A percentile compares a stretch with the other conserved stretches of the same genome.
Evolutionary conservation across 1,139 yeast species (phyloP).

Genomic region (Suhomyces wounanorum): DNA sequence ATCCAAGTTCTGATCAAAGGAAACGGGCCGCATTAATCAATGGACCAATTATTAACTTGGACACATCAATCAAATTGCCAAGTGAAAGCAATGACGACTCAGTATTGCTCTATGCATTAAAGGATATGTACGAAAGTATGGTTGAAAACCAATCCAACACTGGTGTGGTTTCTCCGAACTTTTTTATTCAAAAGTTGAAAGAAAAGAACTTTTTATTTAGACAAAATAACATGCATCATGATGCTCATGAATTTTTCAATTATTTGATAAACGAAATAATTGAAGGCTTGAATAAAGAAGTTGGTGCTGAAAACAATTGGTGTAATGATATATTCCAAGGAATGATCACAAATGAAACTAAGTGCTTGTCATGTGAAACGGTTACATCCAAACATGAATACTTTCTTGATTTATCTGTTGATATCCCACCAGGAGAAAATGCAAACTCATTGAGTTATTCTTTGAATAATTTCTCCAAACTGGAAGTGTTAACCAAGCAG

Average conservation of each 20-base stretch:
- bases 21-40: conserved; percentile 76
- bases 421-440: conserved; percentile 70
- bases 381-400: conserved; percentile 81
- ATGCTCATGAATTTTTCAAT: conserved; percentile 94
- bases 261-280: conserved; percentile 80
- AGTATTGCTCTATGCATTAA: conserved; percentile 69
- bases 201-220: conserved; percentile 82
- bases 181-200: conserved; percentile 73
- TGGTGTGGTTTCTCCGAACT: conserved; percentile 84
- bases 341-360: conserved; percentile 79
- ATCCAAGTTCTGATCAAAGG: conserved; percentile 70
- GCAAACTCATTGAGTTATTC: conserved; percentile 70
- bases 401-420: conserved; percentile 84
- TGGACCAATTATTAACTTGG: conserved; percentile 86
- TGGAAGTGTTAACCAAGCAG: conserved; percentile 81
- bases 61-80: conserved; percentile 53
- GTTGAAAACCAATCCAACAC: conserved; percentile 66
- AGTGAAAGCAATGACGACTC: conserved; percentile 50
- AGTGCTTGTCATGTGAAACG: conserved; percentile 89
- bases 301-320: conserved; percentile 45
- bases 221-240: conserved; percentile 90
- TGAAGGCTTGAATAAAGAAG: conserved; percentile 58
- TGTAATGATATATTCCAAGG: conserved; percentile 84
- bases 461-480: conserved; percentile 76
- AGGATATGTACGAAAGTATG: conserved; percentile 85